Evolutionary conservation across 2,329 filamentous ascomycete species (phyloP).

Genomic region (Talaromyces islandicus): DNA sequence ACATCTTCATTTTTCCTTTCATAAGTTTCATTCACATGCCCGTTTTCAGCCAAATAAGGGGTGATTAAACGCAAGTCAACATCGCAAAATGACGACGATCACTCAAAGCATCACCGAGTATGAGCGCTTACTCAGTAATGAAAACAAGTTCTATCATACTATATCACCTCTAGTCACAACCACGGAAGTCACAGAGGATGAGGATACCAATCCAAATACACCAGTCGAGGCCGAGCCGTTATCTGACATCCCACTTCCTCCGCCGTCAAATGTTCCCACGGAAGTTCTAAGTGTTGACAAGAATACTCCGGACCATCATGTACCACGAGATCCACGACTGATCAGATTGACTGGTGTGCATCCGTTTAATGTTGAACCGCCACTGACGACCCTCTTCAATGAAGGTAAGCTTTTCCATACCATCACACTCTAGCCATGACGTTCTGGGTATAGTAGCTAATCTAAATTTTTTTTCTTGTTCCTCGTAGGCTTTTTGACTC

Average conservation of each 20-base stretch:
- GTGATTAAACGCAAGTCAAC: not conserved
- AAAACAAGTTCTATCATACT: not conserved
- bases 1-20: not conserved
- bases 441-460: not conserved
- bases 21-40: not conserved
- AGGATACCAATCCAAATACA: not conserved
- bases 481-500: conserved; percentile 68
- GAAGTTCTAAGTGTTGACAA: conserved; percentile 67
- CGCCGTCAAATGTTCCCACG: conserved; percentile 51
- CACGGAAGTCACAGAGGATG: not conserved
- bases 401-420: conserved; percentile 30
- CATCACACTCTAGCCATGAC: not conserved
- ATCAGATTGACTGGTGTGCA: conserved; percentile 84
- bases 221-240: conserved; percentile 5
- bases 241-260: conserved; percentile 60
- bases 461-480: not conserved
- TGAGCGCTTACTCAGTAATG: not conserved
- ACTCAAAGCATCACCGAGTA: not conserved
- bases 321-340: conserved; percentile 71
- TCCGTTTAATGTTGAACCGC: conserved; percentile 86
- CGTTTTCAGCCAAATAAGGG: not conserved
- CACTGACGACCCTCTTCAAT: conserved; percentile 70
- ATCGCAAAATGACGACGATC: conserved; percentile 5
- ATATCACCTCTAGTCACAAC: not conserved
- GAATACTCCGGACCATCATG: conserved; percentile 76